These are phyloP conservation scores for Penicillium corylophilum DNA, from an alignment of 2,329 filamentous ascomycete genomes.

Conservation along the genomic window DNA sequence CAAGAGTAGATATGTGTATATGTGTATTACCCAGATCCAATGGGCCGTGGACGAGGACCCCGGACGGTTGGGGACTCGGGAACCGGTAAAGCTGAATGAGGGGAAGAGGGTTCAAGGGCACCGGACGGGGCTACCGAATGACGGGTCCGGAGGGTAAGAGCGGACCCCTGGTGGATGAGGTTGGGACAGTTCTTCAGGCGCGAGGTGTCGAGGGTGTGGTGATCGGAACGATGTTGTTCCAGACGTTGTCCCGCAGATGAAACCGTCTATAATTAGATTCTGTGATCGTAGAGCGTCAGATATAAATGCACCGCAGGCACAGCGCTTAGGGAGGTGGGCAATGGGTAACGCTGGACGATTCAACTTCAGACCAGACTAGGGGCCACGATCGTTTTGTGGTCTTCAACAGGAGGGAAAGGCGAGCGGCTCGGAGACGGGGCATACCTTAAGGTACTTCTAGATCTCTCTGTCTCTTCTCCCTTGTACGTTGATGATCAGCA, in stretches of 20 bases:
- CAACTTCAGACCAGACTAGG: background rate
- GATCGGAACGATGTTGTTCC: conserved; percentile 17
- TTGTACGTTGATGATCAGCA: background rate
- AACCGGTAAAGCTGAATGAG: conserved; percentile 10
- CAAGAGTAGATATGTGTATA: background rate
- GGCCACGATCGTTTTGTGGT: background rate
- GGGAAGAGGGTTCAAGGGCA: conserved; percentile 3
- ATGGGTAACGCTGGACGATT: background rate
- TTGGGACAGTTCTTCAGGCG: conserved; percentile 1
- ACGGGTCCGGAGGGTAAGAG: conserved; percentile 2
- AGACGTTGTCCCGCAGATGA: conserved; percentile 24
- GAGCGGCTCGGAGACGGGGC: conserved; percentile 15
- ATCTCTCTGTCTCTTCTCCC: background rate
- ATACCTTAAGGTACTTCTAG: conserved; percentile 25
- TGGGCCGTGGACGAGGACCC: conserved; percentile 3
- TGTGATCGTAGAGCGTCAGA: conserved; percentile 27
- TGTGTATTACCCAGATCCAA: conserved; percentile 5
- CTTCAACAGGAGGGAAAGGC: conserved; percentile 8
- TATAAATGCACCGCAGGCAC: conserved; percentile 21
- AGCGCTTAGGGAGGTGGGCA: conserved; percentile 18
- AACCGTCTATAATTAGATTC: conserved; percentile 21
- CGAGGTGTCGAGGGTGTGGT: conserved; percentile 4
- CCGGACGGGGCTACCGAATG: conserved; percentile 9
- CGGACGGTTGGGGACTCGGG: conserved; percentile 4
- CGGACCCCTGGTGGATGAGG: background rate